These are phyloP conservation scores for Pyrenochaeta sp. DNA, from an alignment of 2,329 filamentous ascomycete genomes.

Conservation along the genomic window DNA sequence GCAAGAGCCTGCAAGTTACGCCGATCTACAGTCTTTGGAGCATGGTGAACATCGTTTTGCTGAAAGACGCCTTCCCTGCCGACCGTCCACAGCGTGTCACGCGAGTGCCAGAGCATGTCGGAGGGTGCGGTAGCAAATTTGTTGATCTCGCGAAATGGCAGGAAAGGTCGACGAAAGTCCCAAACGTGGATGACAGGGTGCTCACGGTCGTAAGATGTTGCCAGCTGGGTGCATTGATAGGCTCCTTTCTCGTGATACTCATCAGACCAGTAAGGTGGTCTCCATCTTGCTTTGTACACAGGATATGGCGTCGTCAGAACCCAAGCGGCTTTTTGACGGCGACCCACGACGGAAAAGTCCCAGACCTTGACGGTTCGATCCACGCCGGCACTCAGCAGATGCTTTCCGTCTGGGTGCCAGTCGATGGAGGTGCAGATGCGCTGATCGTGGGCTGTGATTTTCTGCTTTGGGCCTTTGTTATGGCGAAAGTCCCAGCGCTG, in stretches of 20 bases:
- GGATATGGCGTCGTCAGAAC: constrained; percentile 68
- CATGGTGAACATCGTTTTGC: constrained; percentile 69
- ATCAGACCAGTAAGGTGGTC: constrained; percentile 65
- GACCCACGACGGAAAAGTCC: constrained; percentile 66
- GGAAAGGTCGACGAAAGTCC: constrained; percentile 68
- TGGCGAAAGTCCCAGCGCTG: constrained; percentile 71
- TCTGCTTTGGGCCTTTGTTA: constrained; percentile 64
- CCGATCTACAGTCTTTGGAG: constrained; percentile 66
- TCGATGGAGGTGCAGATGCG: constrained; percentile 69
- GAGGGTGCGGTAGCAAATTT: constrained; percentile 64
- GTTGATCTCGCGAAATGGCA: constrained; percentile 70
- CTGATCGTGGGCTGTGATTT: constrained; percentile 67
- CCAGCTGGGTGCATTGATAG: constrained; percentile 69
- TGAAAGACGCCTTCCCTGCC: constrained; percentile 68
- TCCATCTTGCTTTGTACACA: constrained; percentile 69
- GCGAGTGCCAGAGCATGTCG: constrained; percentile 70
- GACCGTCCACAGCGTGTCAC: constrained; percentile 71
- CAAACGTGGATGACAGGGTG: constrained; percentile 69
- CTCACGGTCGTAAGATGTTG: constrained; percentile 68
- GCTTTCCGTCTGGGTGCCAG: constrained; percentile 73
- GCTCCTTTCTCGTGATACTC: constrained; percentile 61
- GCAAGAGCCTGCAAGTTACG: constrained; percentile 65
- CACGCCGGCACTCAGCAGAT: constrained; percentile 68
- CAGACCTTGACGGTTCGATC: constrained; percentile 71
- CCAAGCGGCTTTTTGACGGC: constrained; percentile 66